Evolutionary conservation across 1,284 basidiomycete species (phyloP).

Genomic region (Marasmius fiardii): DNA sequence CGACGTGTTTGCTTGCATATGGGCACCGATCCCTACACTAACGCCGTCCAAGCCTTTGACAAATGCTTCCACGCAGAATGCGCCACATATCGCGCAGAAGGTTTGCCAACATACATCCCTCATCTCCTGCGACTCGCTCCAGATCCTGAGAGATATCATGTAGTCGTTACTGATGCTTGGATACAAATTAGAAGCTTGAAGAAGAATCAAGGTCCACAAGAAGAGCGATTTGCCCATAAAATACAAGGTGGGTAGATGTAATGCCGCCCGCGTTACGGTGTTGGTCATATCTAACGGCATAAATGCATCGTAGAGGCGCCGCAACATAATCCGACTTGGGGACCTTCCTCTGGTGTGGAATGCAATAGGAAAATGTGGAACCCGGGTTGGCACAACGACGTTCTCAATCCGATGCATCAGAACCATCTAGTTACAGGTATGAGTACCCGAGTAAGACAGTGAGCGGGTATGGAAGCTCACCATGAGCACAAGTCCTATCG

Average conservation of each 20-base stretch:
- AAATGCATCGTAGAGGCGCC: conserved; percentile 33
- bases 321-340: conserved; percentile 20
- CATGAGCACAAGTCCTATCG: conserved; percentile 60
- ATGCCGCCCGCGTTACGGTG: conserved; percentile 49
- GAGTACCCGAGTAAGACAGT: conserved; percentile 9
- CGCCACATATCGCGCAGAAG: conserved; percentile 61
- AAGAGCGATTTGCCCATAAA: conserved; percentile 51
- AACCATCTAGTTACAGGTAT: conserved; percentile 42
- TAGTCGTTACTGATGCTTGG: conserved; percentile 27
- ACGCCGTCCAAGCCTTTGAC: conserved; percentile 62
- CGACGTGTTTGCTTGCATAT: conserved; percentile 41
- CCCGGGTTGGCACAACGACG: conserved; percentile 65
- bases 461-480: conserved; percentile 39
- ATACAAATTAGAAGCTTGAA: conserved; percentile 50
- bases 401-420: conserved; percentile 72
- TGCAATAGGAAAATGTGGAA: conserved; percentile 17
- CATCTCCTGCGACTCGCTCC: conserved; percentile 52
- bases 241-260: conserved; percentile 64
- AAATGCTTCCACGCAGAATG: conserved; percentile 61
- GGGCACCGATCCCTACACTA: conserved; percentile 35
- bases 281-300: conserved; percentile 64
- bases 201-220: conserved; percentile 52
- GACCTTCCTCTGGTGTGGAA: conserved; percentile 23
- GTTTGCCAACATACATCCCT: conserved; percentile 68
- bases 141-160: conserved; percentile 36